Evolutionary conservation across 441 rosid species (phyloP).

Genomic region (Pelargonium myrrhifolium): DNA sequence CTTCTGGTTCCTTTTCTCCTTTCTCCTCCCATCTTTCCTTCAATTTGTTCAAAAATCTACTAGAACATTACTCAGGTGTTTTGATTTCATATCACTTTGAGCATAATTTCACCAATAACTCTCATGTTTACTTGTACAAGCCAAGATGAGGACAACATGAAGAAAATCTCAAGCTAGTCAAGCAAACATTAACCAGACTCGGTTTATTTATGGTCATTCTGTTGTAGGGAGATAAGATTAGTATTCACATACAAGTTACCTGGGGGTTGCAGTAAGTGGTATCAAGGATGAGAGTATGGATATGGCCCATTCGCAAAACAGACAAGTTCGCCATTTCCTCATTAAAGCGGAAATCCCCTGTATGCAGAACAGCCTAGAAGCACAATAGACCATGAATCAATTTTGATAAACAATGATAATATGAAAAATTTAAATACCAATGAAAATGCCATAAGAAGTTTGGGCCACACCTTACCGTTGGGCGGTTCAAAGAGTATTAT

Average conservation of each 20-base stretch:
- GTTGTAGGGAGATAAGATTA: not conserved
- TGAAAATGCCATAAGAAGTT: conserved; percentile 10
- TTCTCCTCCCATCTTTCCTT: too few species aligned
- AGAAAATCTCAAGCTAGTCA: not conserved
- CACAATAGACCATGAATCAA: conserved; percentile 11
- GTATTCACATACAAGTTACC: conserved; percentile 30
- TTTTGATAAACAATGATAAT: conserved; percentile 7
- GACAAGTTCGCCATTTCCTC: conserved; percentile 45
- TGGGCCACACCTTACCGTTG: conserved; percentile 68
- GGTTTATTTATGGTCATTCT: too few species aligned
- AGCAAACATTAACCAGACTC: not conserved
- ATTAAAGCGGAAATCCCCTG: conserved; percentile 84
- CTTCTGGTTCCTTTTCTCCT: too few species aligned
- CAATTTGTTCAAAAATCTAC: too few species aligned
- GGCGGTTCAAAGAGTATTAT: conserved; percentile 82
- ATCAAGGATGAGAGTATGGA: conserved; percentile 82
- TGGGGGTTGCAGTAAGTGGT: conserved; percentile 89
- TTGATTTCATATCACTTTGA: not conserved
- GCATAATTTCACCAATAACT: not conserved
- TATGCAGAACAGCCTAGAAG: conserved; percentile 71
- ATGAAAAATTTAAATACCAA: conserved; percentile 8
- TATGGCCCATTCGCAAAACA: conserved; percentile 31
- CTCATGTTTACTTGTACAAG: not conserved
- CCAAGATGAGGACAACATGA: too few species aligned
- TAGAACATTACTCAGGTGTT: not conserved